Evolutionary conservation across 148 eudicot species (phyloP).

Genomic region (Chenopodium suecicum): DNA sequence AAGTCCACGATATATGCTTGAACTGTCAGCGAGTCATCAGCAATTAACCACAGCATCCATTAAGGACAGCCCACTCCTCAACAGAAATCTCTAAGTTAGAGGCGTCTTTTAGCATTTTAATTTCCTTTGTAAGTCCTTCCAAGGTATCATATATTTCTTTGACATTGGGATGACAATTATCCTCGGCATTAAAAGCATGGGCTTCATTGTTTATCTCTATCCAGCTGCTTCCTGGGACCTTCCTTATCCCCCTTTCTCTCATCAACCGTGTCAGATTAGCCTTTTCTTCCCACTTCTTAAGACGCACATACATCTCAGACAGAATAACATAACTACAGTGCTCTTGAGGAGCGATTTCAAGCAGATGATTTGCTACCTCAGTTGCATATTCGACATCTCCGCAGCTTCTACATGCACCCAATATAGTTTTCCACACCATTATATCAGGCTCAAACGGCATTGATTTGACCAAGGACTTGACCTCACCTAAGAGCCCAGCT

Average conservation of each 20-base stretch:
- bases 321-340: slow-evolving; percentile 67
- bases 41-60: slow-evolving; percentile 10
- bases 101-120: slow-evolving; percentile 25
- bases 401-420: slow-evolving; percentile 63
- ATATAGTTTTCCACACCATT: slow-evolving; percentile 63
- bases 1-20: too few relatives aligned
- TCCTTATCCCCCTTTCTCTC: slow-evolving; percentile 62
- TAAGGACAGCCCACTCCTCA: slow-evolving; percentile 11
- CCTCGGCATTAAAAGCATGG: slow-evolving; percentile 61
- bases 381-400: slow-evolving; percentile 61
- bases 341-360: slow-evolving; percentile 59
- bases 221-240: slow-evolving; percentile 86
- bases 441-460: slow-evolving; percentile 77
- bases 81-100: slow-evolving; percentile 13
- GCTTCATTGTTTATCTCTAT: slow-evolving; percentile 52
- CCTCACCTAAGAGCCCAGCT: slow-evolving; percentile 57
- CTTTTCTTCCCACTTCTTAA: slow-evolving; percentile 58
- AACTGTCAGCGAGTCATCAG: slow-evolving; percentile 3
- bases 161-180: slow-evolving; percentile 43
- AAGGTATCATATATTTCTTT: slow-evolving; percentile 39
- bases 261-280: slow-evolving; percentile 55
- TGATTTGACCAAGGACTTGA: slow-evolving; percentile 44
- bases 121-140: slow-evolving; percentile 39
- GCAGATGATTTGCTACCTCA: slow-evolving; percentile 43
- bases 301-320: slow-evolving; percentile 57